Conservation (phyloP, 2,329 filamentous ascomycete genomes). For the Xylaria sp. region DNA sequence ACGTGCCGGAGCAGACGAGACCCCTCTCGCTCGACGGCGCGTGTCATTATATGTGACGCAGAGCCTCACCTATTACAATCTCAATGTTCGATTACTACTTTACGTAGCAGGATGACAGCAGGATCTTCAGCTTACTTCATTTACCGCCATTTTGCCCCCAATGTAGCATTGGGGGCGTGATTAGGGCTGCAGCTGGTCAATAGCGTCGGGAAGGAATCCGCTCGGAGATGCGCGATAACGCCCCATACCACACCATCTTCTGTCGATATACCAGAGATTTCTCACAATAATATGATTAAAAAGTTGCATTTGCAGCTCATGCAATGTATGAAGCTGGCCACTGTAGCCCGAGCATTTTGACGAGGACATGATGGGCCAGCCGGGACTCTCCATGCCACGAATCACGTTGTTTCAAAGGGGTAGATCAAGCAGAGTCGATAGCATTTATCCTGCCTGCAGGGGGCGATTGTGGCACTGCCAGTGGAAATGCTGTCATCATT, state of each 20-base stretch:
- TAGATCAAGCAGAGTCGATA: neutral
- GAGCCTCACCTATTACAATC: neutral
- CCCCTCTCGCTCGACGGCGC: neutral
- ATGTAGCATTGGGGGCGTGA: conserved; percentile 10
- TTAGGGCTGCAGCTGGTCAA: conserved; percentile 11
- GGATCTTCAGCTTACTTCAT: neutral
- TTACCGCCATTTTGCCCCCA: conserved; percentile 5
- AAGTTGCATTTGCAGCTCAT: neutral
- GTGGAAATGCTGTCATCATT: neutral
- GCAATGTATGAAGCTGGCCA: neutral
- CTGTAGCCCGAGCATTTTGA: neutral
- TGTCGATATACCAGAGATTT: neutral
- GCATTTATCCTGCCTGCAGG: neutral
- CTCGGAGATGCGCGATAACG: conserved; percentile 15
- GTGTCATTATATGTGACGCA: conserved; percentile 7
- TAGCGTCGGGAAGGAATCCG: neutral
- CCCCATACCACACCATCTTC: conserved; percentile 6
- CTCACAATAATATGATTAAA: neutral
- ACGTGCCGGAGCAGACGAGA: neutral
- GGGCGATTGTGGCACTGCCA: neutral
- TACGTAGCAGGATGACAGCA: neutral
- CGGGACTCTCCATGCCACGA: no score
- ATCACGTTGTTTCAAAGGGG: neutral
- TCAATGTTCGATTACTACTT: neutral
- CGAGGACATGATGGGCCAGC: neutral